A percentile compares a stretch with the other conserved stretches of the same genome.
phyloP scores from a whole-genome alignment of 192 early-diverging fungal genomes.

The Irineochytrium annulatum region DNA sequence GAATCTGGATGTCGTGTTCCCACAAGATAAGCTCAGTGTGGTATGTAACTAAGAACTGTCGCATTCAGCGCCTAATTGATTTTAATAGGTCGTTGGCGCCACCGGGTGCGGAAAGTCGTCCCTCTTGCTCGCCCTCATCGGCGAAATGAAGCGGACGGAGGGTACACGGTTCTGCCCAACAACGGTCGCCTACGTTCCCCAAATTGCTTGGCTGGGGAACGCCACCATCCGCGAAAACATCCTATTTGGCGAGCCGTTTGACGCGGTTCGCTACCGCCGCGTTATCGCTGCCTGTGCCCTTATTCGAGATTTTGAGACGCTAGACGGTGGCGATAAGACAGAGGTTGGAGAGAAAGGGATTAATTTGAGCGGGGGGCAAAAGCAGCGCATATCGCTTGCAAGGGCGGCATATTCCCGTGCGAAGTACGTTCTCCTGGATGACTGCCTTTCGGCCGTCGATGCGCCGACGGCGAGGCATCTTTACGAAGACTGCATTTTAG shows the following conservation, averaged over 20 bases:
- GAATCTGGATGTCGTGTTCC: slow-evolving; percentile 66
- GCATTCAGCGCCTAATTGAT: not conserved
- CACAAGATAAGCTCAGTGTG: slow-evolving; percentile 67
- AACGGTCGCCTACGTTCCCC: slow-evolving; percentile 71
- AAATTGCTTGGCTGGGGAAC: slow-evolving; percentile 51
- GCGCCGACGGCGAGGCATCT: slow-evolving; percentile 87
- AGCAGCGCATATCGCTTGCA: slow-evolving; percentile 52
- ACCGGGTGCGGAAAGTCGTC: slow-evolving; percentile 80
- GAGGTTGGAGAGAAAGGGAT: slow-evolving; percentile 75
- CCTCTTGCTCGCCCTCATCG: slow-evolving; percentile 69
- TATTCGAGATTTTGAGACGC: slow-evolving; percentile 72
- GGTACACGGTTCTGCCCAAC: slow-evolving; percentile 35
- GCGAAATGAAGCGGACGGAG: slow-evolving; percentile 57
- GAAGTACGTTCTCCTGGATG: slow-evolving; percentile 73
- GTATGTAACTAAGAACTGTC: slow-evolving; percentile 9
- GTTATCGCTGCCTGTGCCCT: slow-evolving; percentile 81
- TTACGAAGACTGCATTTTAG: slow-evolving; percentile 67
- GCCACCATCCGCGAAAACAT: slow-evolving; percentile 62
- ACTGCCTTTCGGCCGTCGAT: slow-evolving; percentile 52
- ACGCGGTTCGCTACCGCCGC: slow-evolving; percentile 67
- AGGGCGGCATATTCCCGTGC: slow-evolving; percentile 71
- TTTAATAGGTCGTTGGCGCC: slow-evolving; percentile 56
- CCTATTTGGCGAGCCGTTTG: slow-evolving; percentile 69
- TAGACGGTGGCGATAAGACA: slow-evolving; percentile 76
- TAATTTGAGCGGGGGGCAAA: slow-evolving; percentile 42